Base-by-base conservation (phyloP, 1,139 yeast species). In the Candida sanyaensis region DNA sequence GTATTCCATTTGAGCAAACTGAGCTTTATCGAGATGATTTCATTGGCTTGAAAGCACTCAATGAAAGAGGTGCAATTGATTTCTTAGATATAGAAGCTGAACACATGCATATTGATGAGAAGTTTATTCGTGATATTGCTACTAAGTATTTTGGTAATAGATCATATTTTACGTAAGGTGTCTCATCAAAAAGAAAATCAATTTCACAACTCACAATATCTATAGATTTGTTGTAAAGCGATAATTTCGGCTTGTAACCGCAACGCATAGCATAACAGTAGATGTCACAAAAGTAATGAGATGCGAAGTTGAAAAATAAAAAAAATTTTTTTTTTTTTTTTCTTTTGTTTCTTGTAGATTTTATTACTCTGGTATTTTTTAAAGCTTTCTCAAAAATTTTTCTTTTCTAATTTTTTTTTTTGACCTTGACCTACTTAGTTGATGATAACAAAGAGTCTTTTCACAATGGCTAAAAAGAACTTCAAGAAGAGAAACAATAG, bases 61-160 rank as follows among this genome's bases (percentile, higher is more conserved):
- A 78, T 47, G 65, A 70, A 10, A 58, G 66, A 0, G 69, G 63
- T 0, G 73, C 69, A 46, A 65, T 88, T 28, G 78, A 71, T 7
- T 85, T 83, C 52, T 57, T 75, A 36, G 60, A 65, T 3, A 71
- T 87, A 17, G 80, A 83, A 33, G 90, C 81, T n/a, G 73, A 64
- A 4, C 96, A 88, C 62, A 85, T 88, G 91, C 68, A 70, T 27
- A 78, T 88, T 27, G 68, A 79, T 8, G 82, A 82, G 21, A 69
- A 67, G 0, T 77, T 78, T 50, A 61, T 86, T 41, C 60, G 55
- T 23, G 63, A 68, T 4, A 62, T 80, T 10, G 73, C 75, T 3
- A 52, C 56, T 36, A 59, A 64, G 45, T 81, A 74, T 50, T 65
- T 63, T 42, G 71, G 67, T 17, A 30, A 28, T 17, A 39, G 21